Base-by-base conservation (phyloP, 306 rosid genomes). In the peach (Prunus persica) region DNA sequence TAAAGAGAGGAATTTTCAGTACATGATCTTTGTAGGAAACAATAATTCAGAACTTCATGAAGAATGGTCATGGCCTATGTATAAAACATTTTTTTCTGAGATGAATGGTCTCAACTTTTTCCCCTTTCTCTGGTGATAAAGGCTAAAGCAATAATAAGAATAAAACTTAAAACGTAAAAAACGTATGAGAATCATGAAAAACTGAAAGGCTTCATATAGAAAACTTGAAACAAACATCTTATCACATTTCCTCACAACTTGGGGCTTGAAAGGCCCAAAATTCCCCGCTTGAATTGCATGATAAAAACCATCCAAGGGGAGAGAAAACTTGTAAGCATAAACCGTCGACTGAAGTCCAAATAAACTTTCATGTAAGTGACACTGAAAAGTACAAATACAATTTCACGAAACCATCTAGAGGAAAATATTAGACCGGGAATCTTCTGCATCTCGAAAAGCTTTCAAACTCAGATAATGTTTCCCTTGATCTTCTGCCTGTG, bases 271-370 rank as follows among this genome's bases (percentile, higher is more conserved):
- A 76, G 81, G 82, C 84, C 86, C 82, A 83, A 83, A 86, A 82
- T 57, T 90, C 66, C 93, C 94, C 96, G 80, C 87, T 81, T 69
- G 90, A 87, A 86, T 76, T 86, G 91, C 89, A 81, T 81, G 73
- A 81, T 80, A 87, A 92, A 84, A 83, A 76, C 84, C 85, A 90
- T 81, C 83, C 96, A 85, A 85, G 87, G 60, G 88, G 77, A 71
- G 79, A 83, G 58, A 68, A 65, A 80, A 79, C 84, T 67, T 72
- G 84, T 79, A 65, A 81, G 77, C 73, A 69, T 65, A 79, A 65
- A 76, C 32, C 32, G 28, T 28, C 41, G 41, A 72, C 16, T 24
- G 54, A 57, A 84, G 84, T 83, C 64, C 80, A 85, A 82, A 69
- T 81, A 80, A 76, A 78, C 41, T 34, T 79, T 74, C 82, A 64